Percentiles rank a stretch among this genome's conserved stretches.
These are phyloP conservation scores for Diatrype stigma DNA, from an alignment of 2,329 filamentous ascomycete species.

Conservation along the genomic window DNA sequence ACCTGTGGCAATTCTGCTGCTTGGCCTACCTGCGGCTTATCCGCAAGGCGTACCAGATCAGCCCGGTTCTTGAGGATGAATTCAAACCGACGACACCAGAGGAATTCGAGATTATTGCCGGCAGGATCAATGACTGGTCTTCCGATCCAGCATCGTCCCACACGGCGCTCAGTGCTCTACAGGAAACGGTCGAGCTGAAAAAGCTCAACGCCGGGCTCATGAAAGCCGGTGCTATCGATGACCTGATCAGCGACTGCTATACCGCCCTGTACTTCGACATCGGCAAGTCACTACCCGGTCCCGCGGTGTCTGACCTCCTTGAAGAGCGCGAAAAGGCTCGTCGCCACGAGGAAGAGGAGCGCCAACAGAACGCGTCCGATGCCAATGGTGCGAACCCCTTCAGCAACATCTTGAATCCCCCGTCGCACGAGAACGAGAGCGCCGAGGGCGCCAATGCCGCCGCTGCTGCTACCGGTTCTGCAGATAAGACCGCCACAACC, in stretches of 20 bases:
- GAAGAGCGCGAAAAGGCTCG: conserved; percentile 41
- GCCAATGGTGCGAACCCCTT: conserved; percentile 33
- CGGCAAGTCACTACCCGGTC: conserved; percentile 53
- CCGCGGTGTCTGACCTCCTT: conserved; percentile 42
- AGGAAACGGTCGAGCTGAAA: conserved; percentile 55
- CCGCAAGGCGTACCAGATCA: conserved; percentile 44
- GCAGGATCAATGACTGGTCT: conserved; percentile 53
- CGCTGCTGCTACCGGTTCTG: background rate
- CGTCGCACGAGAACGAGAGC: conserved; percentile 35
- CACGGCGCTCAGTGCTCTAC: conserved; percentile 49
- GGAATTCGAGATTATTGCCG: conserved; percentile 54
- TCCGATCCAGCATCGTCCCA: conserved; percentile 34
- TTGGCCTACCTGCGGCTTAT: conserved; percentile 50
- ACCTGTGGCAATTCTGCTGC: conserved; percentile 56
- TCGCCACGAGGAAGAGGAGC: conserved; percentile 24
- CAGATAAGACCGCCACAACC: conserved; percentile 23
- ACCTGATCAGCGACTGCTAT: conserved; percentile 90
- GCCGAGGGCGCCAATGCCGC: conserved; percentile 26
- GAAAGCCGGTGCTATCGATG: conserved; percentile 82
- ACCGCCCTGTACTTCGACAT: conserved; percentile 69
- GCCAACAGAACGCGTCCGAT: conserved; percentile 28
- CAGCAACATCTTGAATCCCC: conserved; percentile 39
- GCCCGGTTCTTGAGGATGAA: conserved; percentile 45
- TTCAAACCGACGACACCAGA: conserved; percentile 52
- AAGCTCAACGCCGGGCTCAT: conserved; percentile 82